phyloP scores from a whole-genome alignment of 1,284 basidiomycete species.

The Ustilago lituana region DNA sequence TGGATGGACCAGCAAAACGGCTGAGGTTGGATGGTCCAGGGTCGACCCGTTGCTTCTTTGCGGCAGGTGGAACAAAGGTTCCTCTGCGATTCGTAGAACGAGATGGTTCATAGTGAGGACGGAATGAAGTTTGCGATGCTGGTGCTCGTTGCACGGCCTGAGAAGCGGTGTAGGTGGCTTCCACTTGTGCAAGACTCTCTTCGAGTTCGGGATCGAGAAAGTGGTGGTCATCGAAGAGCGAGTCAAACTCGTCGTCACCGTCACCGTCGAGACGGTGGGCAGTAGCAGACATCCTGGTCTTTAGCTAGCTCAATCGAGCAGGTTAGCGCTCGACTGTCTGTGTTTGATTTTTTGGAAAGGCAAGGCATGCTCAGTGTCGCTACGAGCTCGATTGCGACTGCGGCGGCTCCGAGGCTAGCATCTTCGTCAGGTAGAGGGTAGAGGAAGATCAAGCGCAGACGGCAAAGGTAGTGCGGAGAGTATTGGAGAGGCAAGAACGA shows the following conservation, averaged over 20 bases:
- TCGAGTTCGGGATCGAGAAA: conserved; percentile 44
- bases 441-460: too few relatives aligned
- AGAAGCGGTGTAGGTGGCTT: conserved; percentile 41
- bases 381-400: too few relatives aligned
- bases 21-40: conserved; percentile 19
- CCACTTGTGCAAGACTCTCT: conserved; percentile 42
- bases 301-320: not conserved
- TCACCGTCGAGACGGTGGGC: conserved; percentile 1
- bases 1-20: conserved; percentile 1
- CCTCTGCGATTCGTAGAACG: conserved; percentile 17
- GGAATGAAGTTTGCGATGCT: conserved; percentile 9
- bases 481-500: too few relatives aligned
- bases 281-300: conserved; percentile 1
- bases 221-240: conserved; percentile 33
- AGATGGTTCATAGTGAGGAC: conserved; percentile 8
- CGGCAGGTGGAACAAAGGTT: conserved; percentile 27
- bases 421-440: too few relatives aligned
- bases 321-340: not conserved
- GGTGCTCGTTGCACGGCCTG: conserved; percentile 23
- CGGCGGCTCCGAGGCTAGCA: too few relatives aligned
- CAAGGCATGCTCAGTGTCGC: too few relatives aligned
- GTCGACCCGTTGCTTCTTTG: conserved; percentile 40
- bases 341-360: too few relatives aligned
- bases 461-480: too few relatives aligned
- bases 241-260: conserved; percentile 45